Conservation (phyloP, 2,329 filamentous ascomycete species). For the Colletotrichum siamense region DNA sequence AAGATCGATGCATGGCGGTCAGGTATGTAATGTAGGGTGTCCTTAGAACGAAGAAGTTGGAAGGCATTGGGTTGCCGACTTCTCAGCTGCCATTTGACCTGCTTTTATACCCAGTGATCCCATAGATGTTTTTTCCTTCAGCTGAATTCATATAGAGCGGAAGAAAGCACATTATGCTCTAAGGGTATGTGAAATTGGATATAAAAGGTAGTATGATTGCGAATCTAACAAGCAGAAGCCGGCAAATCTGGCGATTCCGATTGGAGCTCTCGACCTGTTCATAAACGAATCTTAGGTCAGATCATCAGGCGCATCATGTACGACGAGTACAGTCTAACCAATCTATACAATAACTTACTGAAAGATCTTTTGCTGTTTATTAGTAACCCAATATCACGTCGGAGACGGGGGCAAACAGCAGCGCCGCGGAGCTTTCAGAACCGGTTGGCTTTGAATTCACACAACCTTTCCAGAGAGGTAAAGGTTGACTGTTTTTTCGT, state of each 20-base stretch:
- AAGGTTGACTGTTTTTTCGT: neutral
- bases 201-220: neutral
- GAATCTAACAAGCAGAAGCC: neutral
- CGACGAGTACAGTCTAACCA: fast-evolving
- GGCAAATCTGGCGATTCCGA: neutral
- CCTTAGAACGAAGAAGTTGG: neutral
- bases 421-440: neutral
- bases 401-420: neutral
- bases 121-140: fast-evolving
- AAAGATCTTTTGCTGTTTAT: neutral
- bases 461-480: neutral
- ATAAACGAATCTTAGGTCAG: fast-evolving
- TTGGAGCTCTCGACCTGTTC: neutral
- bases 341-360: fast-evolving
- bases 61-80: neutral
- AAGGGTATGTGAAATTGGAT: neutral
- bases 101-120: fast-evolving
- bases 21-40: too few species aligned
- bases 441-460: too few species aligned
- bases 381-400: fast-evolving
- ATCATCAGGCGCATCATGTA: neutral
- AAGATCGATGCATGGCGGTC: neutral
- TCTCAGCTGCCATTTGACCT: neutral
- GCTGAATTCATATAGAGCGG: fast-evolving
- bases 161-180: neutral